A percentile compares a stretch with the other conserved stretches of the same genome.
These are phyloP conservation scores for Rhodotorula taiwanensis DNA, from an alignment of 768 basidiomycete genomes.

Conservation along the genomic window DNA sequence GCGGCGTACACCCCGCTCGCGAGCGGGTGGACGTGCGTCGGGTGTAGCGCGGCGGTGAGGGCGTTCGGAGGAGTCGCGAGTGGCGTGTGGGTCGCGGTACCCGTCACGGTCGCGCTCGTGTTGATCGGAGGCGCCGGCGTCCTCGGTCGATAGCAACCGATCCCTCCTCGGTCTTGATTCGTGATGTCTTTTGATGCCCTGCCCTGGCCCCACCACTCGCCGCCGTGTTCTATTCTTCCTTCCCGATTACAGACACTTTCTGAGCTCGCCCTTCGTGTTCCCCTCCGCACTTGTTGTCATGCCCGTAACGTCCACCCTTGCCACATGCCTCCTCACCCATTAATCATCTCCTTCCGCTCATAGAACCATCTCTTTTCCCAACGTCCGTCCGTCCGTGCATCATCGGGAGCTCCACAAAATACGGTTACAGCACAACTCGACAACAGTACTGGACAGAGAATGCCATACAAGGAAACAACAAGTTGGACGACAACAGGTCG, in stretches of 20 bases:
- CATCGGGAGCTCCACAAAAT: too few relatives aligned
- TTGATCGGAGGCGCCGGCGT: conserved; percentile 36
- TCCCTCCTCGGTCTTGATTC: not conserved
- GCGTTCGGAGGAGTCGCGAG: conserved; percentile 5
- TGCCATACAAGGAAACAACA: too few relatives aligned
- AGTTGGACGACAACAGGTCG: too few relatives aligned
- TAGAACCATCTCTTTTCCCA: not conserved
- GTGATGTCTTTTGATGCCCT: not conserved
- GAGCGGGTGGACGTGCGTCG: conserved; percentile 40
- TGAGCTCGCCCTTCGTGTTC: not conserved
- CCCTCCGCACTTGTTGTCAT: too few relatives aligned
- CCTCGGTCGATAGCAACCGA: conserved; percentile 11
- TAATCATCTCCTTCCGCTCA: not conserved
- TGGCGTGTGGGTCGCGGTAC: conserved; percentile 26
- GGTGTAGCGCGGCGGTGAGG: conserved; percentile 34
- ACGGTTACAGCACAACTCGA: too few relatives aligned
- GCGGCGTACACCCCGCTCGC: conserved; percentile 25
- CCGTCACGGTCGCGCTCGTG: conserved; percentile 29
- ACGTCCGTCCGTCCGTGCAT: too few relatives aligned
- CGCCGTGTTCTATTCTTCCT: too few relatives aligned
- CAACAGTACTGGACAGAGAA: too few relatives aligned
- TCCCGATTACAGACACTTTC: not conserved
- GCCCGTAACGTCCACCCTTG: not conserved
- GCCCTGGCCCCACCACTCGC: not conserved
- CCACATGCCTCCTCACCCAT: not conserved